Percentiles rank a stretch among this genome's conserved stretches.
Conservation (phyloP, 306 rosid genomes). For the Acacia confusa region DNA sequence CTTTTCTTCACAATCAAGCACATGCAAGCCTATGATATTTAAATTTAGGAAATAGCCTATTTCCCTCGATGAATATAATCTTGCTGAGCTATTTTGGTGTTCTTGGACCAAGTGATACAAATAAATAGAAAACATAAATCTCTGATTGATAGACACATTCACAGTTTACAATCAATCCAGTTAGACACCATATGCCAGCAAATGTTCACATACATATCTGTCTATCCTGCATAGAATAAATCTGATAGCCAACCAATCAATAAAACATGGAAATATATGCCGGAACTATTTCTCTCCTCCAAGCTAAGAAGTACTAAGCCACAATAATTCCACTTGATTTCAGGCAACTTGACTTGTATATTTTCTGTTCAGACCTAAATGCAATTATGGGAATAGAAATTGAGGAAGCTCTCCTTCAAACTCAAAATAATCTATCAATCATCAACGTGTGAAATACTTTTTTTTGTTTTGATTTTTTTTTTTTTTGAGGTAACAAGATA, state of each 20-base stretch:
- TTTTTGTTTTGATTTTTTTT: too few species aligned
- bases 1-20: conserved; percentile 12
- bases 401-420: conserved; percentile 13
- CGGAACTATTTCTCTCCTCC: conserved; percentile 21
- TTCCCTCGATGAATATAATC: neutral
- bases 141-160: neutral
- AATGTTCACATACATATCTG: conserved; percentile 8
- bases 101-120: neutral
- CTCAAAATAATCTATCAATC: neutral
- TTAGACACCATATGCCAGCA: neutral
- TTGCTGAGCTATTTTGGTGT: conserved; percentile 20
- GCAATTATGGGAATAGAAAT: neutral
- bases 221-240: neutral
- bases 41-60: conserved; percentile 8
- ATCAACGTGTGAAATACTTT: neutral
- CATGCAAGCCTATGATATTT: conserved; percentile 24
- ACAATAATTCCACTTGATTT: neutral
- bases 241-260: neutral
- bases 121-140: conserved; percentile 8
- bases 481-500: neutral
- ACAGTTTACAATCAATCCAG: neutral
- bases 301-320: conserved; percentile 10
- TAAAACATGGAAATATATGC: conserved; percentile 13
- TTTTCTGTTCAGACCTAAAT: neutral
- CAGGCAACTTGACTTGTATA: neutral